Percentiles rank a stretch among this genome's conserved stretches.
Evolutionary conservation across 495 filamentous ascomycete genomes (phyloP).

Genomic region (Penicillium tannophilum): DNA sequence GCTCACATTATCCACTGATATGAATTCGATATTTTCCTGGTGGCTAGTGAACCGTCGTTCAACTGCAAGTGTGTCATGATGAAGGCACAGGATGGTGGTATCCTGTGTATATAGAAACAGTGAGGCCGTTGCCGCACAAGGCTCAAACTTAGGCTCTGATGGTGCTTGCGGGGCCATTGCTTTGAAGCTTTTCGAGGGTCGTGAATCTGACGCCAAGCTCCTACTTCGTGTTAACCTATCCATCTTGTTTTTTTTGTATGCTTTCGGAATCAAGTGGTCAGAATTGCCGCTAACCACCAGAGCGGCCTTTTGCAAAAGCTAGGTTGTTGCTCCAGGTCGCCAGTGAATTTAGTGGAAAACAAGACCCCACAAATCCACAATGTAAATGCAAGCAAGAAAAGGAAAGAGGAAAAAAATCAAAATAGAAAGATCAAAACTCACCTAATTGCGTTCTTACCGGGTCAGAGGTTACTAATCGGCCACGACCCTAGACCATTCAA

Average conservation of each 20-base stretch:
- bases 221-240: constrained; percentile 39
- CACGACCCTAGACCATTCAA: constrained; percentile 27
- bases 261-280: background rate
- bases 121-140: constrained; percentile 83
- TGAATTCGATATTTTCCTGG: constrained; percentile 75
- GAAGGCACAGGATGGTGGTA: constrained; percentile 73
- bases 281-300: background rate
- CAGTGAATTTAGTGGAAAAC: background rate
- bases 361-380: constrained; percentile 3
- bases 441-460: constrained; percentile 20
- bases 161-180: constrained; percentile 45
- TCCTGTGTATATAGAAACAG: constrained; percentile 87
- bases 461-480: constrained; percentile 20
- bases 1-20: constrained; percentile 91
- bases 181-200: constrained; percentile 28
- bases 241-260: constrained; percentile 18
- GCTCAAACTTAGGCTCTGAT: constrained; percentile 66
- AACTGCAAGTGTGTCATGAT: constrained; percentile 89
- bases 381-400: constrained; percentile 5
- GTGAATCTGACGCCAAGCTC: constrained; percentile 29
- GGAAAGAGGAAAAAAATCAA: constrained; percentile 6
- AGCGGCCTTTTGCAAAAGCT: constrained; percentile 9
- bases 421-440: constrained; percentile 20
- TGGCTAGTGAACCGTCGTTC: constrained; percentile 87
- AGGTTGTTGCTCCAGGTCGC: background rate